Evolutionary conservation across 1,284 basidiomycete genomes (phyloP), one percentile per base, ranked within the genome.

Genomic region (Xerocomus amazonicus): DNA sequence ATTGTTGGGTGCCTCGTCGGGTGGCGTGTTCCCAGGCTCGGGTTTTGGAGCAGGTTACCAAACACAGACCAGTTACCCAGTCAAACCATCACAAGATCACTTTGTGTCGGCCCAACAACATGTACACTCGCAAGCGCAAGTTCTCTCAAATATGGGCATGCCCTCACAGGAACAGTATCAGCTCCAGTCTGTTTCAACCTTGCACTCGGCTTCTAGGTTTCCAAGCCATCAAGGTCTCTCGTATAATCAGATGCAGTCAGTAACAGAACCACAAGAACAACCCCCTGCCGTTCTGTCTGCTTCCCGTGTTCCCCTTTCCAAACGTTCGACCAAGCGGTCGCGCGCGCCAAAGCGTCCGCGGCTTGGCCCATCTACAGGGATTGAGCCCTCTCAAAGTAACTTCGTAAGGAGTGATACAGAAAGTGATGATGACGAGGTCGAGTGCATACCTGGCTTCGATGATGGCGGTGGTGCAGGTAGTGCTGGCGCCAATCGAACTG

Each of bases 371-470:
- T 34, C 50, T 10, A 14, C 38, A 9, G 45, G 40, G 10, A 5
- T 27, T 13, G 44, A 41, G 6, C 17, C 45, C 9, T 32, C 52
- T 32, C 52, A 45, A 32, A 32, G 40, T 13, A 55, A 53, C 31
- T 10, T 36, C 2, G 48, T 31, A 3, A 63, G 63, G 14, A 68
- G 63, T 27, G 65, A 69, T 5, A 58, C 61, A 14, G 63, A 68
- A 1, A 69, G 65, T 9, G 67, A 66, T 0, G 64, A 69, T 2
- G 64, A 66, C 1, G 64, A 66, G 2, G 40, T 60, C 14, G 63
- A 67, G 28, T 62, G 52, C 56, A 43, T 48, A 14, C 52, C 58
- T 53, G 55, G 57, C 13, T 13, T 35, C 27, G 53, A 45, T 26
- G 48, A 45, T 6, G 35, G 44, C 28, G 45, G 42, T 26, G 48